Evolutionary conservation across 495 filamentous ascomycete species (phyloP), one percentile per base, ranked within the genome.

Genomic region (Neurospora sp.): DNA sequence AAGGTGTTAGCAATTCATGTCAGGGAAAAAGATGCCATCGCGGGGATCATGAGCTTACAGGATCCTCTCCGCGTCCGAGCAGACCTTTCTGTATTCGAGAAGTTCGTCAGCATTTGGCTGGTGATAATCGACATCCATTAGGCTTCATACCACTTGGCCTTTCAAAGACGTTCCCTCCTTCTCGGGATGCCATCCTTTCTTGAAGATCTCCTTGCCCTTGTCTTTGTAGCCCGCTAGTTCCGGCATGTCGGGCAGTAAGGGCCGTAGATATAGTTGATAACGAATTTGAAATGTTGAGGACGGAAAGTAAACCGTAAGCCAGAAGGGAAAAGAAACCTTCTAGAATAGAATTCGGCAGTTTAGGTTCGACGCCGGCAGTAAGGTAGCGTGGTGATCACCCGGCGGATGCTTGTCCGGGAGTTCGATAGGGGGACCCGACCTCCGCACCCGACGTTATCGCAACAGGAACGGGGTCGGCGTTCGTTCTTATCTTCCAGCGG

Each of bases 171-270:
- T 76, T 31, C 82, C 81, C 73, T 80, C 78, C 62, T 84, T 83
- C 18, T 85, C 83, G 9, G 83, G 82, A 70, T 83, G 82, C 84
- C 83, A 85, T 10, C 83, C 78, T 6, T 79, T 74, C 77, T 86
- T 86, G 70, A 85, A 78, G 5, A 81, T 78, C n/a, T 83, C 82
- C 73, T 82, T 84, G 79, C 54, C 54, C 54, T 66, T 66, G 0
- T 66, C 54, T 35, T 66, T 66, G 54, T 66, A 66, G 54, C 54
- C 54, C 54, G 54, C 27, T 66, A 66, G 14, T 66, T 66, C 54
- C 54, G 54, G 54, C 54, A 66, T 66, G 54, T 18, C 8, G 27
- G 27, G 27, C 54, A 35, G 27, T 14, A 20, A 5, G 3, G 8
- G 20, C 69, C 16, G 16, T 20, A 73, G 14, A 18, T 20, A 39